These are phyloP conservation scores for Filosporella fistucella DNA, from an alignment of 495 filamentous ascomycete genomes.

Conservation along the genomic window DNA sequence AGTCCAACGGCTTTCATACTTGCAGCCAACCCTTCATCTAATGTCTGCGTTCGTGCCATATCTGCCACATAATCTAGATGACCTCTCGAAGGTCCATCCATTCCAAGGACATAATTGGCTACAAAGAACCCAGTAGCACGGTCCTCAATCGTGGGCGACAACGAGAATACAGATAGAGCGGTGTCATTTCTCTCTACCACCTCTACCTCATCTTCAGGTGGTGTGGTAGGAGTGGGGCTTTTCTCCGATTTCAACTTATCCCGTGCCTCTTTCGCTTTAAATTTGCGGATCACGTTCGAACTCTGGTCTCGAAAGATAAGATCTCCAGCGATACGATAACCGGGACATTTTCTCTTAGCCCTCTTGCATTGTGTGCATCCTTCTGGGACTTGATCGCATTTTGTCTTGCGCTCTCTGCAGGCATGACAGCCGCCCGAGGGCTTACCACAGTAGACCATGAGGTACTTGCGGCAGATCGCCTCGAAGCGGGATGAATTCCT, in stretches of 20 bases:
- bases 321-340: constrained; percentile 64
- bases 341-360: constrained; percentile 59
- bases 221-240: too few species aligned
- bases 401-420: constrained; percentile 51
- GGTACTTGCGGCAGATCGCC: too few species aligned
- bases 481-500: too few species aligned
- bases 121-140: constrained; percentile 41
- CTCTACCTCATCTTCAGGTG: constrained; percentile 7
- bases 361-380: constrained; percentile 65
- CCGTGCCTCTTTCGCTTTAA: constrained; percentile 37
- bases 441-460: constrained; percentile 72
- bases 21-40: constrained; percentile 33
- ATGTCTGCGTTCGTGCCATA: constrained; percentile 19
- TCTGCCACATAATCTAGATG: constrained; percentile 27
- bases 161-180: background rate
- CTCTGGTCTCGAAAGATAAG: constrained; percentile 73
- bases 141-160: constrained; percentile 26
- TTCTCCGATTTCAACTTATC: too few species aligned
- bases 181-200: constrained; percentile 7
- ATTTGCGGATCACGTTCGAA: constrained; percentile 60
- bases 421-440: constrained; percentile 65
- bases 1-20: constrained; percentile 45
- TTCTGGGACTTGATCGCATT: constrained; percentile 64
- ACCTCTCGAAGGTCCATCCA: constrained; percentile 24
- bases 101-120: constrained; percentile 33